Evolutionary conservation across 345 rosid genomes (phyloP).

Genomic region (Salix dunnii): DNA sequence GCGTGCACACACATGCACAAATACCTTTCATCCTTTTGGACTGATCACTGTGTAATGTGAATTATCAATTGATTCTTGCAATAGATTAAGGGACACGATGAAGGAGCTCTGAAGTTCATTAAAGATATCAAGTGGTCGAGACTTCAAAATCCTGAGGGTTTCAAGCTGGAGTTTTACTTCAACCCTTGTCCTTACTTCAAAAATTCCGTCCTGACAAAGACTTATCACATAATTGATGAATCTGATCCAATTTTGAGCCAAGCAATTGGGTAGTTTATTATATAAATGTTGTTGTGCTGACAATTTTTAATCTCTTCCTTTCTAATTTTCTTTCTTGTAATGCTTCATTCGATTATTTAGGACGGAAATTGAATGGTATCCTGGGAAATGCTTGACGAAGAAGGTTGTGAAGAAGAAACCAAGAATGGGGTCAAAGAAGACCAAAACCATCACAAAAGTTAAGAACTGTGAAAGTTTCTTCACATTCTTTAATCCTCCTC

Average conservation of each 20-base stretch:
- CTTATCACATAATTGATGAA: conserved; percentile 30
- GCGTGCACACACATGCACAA: background rate
- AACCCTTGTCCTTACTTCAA: conserved; percentile 31
- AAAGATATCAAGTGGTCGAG: conserved; percentile 29
- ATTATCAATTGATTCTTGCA: background rate
- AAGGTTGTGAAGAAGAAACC: conserved; percentile 25
- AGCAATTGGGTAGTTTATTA: conserved; percentile 21
- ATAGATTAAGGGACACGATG: conserved; percentile 30
- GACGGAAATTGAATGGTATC: conserved; percentile 22
- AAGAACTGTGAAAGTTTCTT: conserved; percentile 20
- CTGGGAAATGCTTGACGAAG: conserved; percentile 25
- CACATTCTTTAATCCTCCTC: conserved; percentile 18
- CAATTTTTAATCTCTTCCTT: background rate
- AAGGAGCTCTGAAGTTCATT: conserved; percentile 28
- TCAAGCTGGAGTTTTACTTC: conserved; percentile 32
- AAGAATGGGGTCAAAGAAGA: conserved; percentile 19
- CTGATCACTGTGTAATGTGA: background rate
- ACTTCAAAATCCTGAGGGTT: conserved; percentile 25
- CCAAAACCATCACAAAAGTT: conserved; percentile 6
- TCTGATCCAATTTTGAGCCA: conserved; percentile 23
- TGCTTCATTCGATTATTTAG: background rate
- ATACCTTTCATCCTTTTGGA: background rate
- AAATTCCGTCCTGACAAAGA: conserved; percentile 26
- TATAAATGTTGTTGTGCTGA: background rate
- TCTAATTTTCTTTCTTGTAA: background rate